phyloP scores from a whole-genome alignment of 352 stramenopile species.

The Stramenopiles sp. region DNA sequence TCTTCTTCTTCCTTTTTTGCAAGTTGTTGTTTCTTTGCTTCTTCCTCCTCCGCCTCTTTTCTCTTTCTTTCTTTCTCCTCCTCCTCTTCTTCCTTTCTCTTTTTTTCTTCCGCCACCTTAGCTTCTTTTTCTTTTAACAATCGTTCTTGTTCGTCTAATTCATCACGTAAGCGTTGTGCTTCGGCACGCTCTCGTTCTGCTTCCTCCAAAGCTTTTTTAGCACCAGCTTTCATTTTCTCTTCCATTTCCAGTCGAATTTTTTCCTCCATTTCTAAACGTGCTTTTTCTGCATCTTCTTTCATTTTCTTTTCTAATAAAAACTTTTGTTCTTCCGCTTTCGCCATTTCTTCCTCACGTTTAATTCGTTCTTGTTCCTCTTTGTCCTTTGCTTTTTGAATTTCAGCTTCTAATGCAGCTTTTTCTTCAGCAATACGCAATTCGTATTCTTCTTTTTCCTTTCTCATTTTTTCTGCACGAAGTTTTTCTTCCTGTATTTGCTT shows the following conservation, averaged over 20 bases:
- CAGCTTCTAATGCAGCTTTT: neutral
- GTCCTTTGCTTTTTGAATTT: neutral
- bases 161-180: neutral
- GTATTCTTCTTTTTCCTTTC: neutral
- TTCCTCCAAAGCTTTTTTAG: neutral
- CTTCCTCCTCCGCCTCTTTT: neutral
- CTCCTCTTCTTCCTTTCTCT: neutral
- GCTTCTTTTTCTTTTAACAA: neutral
- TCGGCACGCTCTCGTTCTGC: neutral
- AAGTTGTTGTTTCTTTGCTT: neutral
- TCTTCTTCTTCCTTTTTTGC: slow-evolving; percentile 3
- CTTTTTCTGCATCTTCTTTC: neutral
- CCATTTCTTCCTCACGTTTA: neutral
- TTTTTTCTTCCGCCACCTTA: too few relatives aligned
- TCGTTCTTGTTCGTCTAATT: neutral
- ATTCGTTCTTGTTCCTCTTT: neutral
- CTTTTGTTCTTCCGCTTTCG: neutral
- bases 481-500: neutral
- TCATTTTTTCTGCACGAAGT: neutral
- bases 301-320: neutral
- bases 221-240: neutral
- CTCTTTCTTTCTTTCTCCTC: neutral
- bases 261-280: neutral
- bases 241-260: neutral
- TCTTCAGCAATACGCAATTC: neutral